phyloP scores from a whole-genome alignment of 2,329 filamentous ascomycete species.

The Alternaria gaisen region DNA sequence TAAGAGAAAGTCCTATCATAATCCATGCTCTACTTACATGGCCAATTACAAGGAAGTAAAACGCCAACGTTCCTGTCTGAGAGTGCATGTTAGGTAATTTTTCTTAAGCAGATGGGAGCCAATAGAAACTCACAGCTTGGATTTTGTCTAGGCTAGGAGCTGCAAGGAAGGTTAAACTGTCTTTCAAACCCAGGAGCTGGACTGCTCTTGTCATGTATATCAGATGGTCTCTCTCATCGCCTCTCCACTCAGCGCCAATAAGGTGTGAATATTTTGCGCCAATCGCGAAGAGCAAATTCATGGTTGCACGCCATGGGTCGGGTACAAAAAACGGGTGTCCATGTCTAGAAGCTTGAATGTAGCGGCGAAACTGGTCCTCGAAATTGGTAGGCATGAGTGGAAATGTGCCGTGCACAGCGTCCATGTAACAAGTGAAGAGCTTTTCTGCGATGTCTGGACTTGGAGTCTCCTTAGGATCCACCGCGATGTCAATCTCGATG shows the following conservation, averaged over 20 bases:
- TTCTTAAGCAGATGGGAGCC: slow-evolving; percentile 26
- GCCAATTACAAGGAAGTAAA: slow-evolving; percentile 40
- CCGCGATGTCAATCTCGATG: slow-evolving; percentile 33
- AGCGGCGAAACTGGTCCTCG: slow-evolving; percentile 30
- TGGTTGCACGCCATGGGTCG: slow-evolving; percentile 46
- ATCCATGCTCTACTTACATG: slow-evolving; percentile 46
- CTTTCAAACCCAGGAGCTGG: slow-evolving; percentile 32
- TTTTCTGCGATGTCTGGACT: slow-evolving; percentile 40
- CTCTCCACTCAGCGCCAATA: slow-evolving; percentile 37
- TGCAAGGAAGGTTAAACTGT: slow-evolving; percentile 30
- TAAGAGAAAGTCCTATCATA: slow-evolving; percentile 49
- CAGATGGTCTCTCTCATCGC: slow-evolving; percentile 47
- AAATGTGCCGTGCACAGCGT: slow-evolving; percentile 46
- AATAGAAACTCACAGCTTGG: slow-evolving; percentile 44
- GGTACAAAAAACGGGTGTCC: slow-evolving; percentile 19
- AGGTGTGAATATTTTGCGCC: slow-evolving; percentile 51
- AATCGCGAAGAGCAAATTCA: slow-evolving; percentile 57
- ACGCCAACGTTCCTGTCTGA: slow-evolving; percentile 34
- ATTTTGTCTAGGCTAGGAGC: slow-evolving; percentile 50
- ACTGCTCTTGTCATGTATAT: slow-evolving; percentile 50
- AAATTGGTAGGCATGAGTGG: slow-evolving; percentile 41
- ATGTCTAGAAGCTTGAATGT: slow-evolving; percentile 13
- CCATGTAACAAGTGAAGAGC: slow-evolving; percentile 49
- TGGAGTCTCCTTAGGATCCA: slow-evolving; percentile 46
- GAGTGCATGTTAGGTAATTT: slow-evolving; percentile 3